These are phyloP conservation scores for Oenanthe sinensis DNA, from an alignment of 129 eudicot genomes.

Conservation along the genomic window DNA sequence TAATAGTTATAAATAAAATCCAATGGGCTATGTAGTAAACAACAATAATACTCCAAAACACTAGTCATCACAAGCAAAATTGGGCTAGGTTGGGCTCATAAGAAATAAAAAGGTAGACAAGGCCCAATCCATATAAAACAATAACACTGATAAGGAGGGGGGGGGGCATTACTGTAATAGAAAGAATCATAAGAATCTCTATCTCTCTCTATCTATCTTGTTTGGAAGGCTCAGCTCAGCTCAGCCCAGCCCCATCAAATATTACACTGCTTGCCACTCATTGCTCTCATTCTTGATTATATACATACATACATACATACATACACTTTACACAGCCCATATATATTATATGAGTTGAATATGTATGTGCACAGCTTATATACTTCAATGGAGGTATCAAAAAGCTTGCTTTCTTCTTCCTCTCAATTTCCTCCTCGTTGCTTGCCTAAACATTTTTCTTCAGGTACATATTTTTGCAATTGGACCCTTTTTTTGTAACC, in stretches of 20 bases:
- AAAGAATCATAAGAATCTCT: neutral
- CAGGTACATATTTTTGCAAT: neutral
- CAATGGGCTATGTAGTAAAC: too few relatives aligned
- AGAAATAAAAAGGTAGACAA: neutral
- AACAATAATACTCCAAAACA: too few relatives aligned
- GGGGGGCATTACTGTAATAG: neutral
- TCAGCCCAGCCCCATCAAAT: neutral
- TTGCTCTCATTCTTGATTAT: neutral
- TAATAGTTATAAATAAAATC: too few relatives aligned
- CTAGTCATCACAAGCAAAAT: too few relatives aligned
- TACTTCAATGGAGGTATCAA: constrained; percentile 4
- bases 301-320: neutral
- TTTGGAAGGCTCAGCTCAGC: constrained; percentile 1
- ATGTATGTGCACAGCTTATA: constrained; percentile 3
- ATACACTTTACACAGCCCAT: neutral
- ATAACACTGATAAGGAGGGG: neutral
- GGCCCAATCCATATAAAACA: neutral
- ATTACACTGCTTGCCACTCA: neutral
- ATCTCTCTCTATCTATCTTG: neutral
- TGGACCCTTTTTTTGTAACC: too few relatives aligned
- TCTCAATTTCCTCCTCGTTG: constrained; percentile 1
- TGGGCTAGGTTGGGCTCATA: neutral
- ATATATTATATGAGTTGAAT: neutral
- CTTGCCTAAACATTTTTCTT: neutral
- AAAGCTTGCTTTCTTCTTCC: constrained; percentile 7